These are phyloP conservation scores for Umbellularia californica DNA, from an alignment of 164 flowering plant genomes.

Conservation along the genomic window DNA sequence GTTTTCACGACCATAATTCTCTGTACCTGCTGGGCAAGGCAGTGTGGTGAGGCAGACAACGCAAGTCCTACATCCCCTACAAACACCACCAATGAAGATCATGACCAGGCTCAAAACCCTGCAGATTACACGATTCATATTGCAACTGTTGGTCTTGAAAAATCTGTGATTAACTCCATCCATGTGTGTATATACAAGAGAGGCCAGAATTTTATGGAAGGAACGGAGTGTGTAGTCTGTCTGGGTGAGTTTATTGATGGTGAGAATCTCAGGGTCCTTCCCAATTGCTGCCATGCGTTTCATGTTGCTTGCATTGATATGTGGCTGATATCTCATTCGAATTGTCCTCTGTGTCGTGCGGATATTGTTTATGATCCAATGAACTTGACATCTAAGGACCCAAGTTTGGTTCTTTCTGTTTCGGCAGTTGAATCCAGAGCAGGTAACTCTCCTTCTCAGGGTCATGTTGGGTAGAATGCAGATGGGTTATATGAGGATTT, in stretches of 20 bases:
- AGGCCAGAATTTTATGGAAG: slow-evolving; percentile 39
- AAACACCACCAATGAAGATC: too few species aligned
- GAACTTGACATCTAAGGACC: not conserved
- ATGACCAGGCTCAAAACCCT: too few species aligned
- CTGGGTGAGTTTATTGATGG: slow-evolving; percentile 50
- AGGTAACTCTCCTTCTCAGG: too few species aligned
- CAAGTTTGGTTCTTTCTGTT: too few species aligned
- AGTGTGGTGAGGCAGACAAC: too few species aligned
- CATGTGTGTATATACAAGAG: slow-evolving; percentile 53
- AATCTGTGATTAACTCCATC: slow-evolving; percentile 58
- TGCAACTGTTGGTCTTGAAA: slow-evolving; percentile 49
- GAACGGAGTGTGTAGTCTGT: slow-evolving; percentile 50
- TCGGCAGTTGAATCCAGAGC: too few species aligned
- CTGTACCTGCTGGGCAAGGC: too few species aligned
- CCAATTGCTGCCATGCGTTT: slow-evolving; percentile 74
- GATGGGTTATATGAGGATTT: too few species aligned
- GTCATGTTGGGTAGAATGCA: too few species aligned
- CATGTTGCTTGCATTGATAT: slow-evolving; percentile 65
- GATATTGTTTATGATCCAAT: slow-evolving; percentile 19
- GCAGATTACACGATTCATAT: too few species aligned
- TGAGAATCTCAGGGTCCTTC: slow-evolving; percentile 53
- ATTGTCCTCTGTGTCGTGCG: slow-evolving; percentile 66
- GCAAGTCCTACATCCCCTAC: too few species aligned
- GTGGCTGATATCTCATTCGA: slow-evolving; percentile 62
- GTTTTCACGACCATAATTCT: too few species aligned